phyloP scores from a whole-genome alignment of 2,329 filamentous ascomycete species.

The Chaetomium olivaceum region DNA sequence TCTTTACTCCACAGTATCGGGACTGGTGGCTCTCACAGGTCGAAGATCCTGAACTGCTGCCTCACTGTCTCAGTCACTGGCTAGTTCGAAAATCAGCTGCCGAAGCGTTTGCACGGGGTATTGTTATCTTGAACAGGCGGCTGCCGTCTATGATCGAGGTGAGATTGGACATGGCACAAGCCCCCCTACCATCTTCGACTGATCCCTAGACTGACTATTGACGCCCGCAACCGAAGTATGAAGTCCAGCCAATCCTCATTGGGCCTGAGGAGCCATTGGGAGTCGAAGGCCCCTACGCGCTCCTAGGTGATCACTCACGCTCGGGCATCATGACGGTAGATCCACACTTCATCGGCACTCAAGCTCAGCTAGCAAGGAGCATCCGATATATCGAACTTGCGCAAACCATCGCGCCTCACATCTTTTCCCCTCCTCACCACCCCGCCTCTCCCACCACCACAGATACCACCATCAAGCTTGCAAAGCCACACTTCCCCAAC shows the following conservation, averaged over 20 bases:
- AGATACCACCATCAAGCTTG: neutral
- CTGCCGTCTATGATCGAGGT: conserved; percentile 37
- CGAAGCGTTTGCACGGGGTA: conserved; percentile 29
- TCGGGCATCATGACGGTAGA: conserved; percentile 34
- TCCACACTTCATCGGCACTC: conserved; percentile 36
- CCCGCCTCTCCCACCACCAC: neutral
- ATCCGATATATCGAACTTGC: conserved; percentile 34
- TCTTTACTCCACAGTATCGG: conserved; percentile 35
- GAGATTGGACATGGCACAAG: conserved; percentile 8
- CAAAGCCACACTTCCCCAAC: neutral
- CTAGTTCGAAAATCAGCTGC: conserved; percentile 36
- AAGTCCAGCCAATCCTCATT: conserved; percentile 19
- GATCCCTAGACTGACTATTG: neutral
- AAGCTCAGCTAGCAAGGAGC: conserved; percentile 34
- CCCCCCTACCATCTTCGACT: neutral
- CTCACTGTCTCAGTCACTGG: conserved; percentile 34
- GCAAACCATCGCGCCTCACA: conserved; percentile 9
- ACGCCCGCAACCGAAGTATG: conserved; percentile 26
- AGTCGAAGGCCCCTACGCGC: conserved; percentile 31
- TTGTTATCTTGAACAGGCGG: conserved; percentile 32
- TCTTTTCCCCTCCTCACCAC: neutral
- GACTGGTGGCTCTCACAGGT: conserved; percentile 39
- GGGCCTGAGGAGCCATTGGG: conserved; percentile 24
- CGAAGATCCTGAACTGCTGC: conserved; percentile 17
- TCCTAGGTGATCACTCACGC: conserved; percentile 40